Evolutionary conservation across 495 filamentous ascomycete genomes (phyloP).

Genomic region (Coniosporium apollinis): DNA sequence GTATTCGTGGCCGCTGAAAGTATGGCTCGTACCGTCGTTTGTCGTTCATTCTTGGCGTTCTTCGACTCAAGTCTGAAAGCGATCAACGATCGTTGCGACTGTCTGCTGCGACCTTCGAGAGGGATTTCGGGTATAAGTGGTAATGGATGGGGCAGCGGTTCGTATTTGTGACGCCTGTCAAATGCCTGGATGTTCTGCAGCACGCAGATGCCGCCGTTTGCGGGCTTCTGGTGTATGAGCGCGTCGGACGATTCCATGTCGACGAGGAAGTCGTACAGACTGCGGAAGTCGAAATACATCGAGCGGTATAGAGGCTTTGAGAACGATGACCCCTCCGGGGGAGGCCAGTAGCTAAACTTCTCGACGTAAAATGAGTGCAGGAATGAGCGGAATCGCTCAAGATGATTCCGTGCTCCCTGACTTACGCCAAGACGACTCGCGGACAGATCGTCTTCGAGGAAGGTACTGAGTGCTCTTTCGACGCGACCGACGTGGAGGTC

Average conservation of each 20-base stretch:
- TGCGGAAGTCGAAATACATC: slow-evolving; percentile 46
- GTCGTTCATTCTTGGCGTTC: slow-evolving; percentile 16
- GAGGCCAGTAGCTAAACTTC: slow-evolving; percentile 50
- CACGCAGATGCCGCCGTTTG: slow-evolving; percentile 41
- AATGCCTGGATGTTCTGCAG: slow-evolving; percentile 42
- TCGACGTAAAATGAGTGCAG: slow-evolving; percentile 40
- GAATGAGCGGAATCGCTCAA: slow-evolving; percentile 46
- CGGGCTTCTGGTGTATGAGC: slow-evolving; percentile 15
- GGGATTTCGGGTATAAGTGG: slow-evolving; percentile 37
- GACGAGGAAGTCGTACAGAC: slow-evolving; percentile 44
- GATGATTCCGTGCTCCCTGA: slow-evolving; percentile 35
- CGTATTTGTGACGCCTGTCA: slow-evolving; percentile 35
- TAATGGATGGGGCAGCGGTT: slow-evolving; percentile 36
- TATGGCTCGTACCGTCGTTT: slow-evolving; percentile 15
- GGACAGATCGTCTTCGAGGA: slow-evolving; percentile 44
- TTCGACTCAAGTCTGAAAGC: slow-evolving; percentile 17
- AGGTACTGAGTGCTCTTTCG: slow-evolving; percentile 31
- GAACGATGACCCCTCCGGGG: slow-evolving; percentile 27
- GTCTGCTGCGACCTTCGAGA: slow-evolving; percentile 3
- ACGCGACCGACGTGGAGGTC: slow-evolving; percentile 35
- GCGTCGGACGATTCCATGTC: slow-evolving; percentile 31
- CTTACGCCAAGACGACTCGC: slow-evolving; percentile 36
- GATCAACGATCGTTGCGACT: slow-evolving; percentile 15
- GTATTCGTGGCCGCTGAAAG: slow-evolving; percentile 27
- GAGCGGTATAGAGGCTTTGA: slow-evolving; percentile 32